These are phyloP conservation scores for Komagataella mondaviorum DNA, from an alignment of 805 yeast genomes.

Conservation along the genomic window DNA sequence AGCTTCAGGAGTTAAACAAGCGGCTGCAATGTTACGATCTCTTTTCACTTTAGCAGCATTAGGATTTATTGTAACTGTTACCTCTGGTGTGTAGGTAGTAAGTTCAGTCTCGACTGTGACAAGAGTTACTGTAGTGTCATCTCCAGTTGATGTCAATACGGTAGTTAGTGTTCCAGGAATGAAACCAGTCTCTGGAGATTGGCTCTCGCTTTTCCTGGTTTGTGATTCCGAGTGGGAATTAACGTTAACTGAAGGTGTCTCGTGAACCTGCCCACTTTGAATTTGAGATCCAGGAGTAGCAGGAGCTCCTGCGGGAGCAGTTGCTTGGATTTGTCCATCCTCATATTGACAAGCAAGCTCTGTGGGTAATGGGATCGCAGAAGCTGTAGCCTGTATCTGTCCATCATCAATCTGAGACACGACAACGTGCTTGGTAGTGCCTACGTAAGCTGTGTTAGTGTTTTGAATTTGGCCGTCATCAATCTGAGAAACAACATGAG, in stretches of 20 bases:
- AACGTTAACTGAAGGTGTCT: not conserved
- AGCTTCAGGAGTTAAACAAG: constrained; percentile 35
- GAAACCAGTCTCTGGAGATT: not conserved
- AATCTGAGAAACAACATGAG: constrained; percentile 28
- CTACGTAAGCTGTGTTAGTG: constrained; percentile 1
- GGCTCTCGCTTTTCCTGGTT: not conserved
- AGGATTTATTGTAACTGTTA: not conserved
- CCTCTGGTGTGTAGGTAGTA: not conserved
- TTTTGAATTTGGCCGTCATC: constrained; percentile 31
- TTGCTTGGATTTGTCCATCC: constrained; percentile 14
- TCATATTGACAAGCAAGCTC: constrained; percentile 9
- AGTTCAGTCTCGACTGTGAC: constrained; percentile 7
- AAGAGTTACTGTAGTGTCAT: constrained; percentile 8
- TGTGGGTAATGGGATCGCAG: constrained; percentile 7
- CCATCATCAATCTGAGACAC: constrained; percentile 24
- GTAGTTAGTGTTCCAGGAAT: not conserved
- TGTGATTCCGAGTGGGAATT: not conserved
- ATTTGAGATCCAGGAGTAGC: not conserved
- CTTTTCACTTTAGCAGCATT: constrained; percentile 1
- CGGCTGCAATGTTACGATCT: constrained; percentile 8
- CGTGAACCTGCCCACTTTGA: constrained; percentile 1
- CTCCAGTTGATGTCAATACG: not conserved
- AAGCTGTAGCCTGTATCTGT: constrained; percentile 18
- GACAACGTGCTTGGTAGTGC: constrained; percentile 13
- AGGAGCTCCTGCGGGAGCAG: constrained; percentile 1